Evolutionary conservation across 495 filamentous ascomycete genomes (phyloP).

Genomic region (Aspergillus mulundensis): DNA sequence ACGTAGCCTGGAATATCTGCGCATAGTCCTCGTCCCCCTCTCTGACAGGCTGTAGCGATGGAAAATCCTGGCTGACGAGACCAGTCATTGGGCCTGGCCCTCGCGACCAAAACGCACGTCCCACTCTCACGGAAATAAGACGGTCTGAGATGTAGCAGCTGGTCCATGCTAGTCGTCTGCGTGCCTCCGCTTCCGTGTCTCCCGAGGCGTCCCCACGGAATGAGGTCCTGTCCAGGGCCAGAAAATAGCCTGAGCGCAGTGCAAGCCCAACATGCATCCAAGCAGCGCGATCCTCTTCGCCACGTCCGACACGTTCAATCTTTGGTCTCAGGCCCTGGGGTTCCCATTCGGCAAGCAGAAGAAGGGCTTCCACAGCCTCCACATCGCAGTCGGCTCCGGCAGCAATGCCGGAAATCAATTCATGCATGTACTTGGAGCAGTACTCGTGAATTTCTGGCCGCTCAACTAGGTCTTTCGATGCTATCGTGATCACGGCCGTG

Average conservation of each 20-base stretch:
- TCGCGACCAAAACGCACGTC: constrained; percentile 62
- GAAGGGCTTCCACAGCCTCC: constrained; percentile 60
- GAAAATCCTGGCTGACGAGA: constrained; percentile 57
- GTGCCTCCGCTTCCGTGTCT: constrained; percentile 48
- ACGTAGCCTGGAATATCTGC: constrained; percentile 57
- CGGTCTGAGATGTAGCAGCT: constrained; percentile 64
- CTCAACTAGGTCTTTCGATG: constrained; percentile 57
- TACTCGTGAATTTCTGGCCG: constrained; percentile 54
- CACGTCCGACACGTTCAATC: constrained; percentile 53
- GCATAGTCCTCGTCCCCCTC: constrained; percentile 58
- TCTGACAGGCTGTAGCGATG: constrained; percentile 49
- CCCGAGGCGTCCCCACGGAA: constrained; percentile 46
- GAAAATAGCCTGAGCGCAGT: constrained; percentile 59
- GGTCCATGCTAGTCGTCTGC: constrained; percentile 58
- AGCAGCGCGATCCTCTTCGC: constrained; percentile 61
- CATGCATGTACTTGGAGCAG: constrained; percentile 61
- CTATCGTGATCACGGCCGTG: constrained; percentile 59
- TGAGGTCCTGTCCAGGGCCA: constrained; percentile 55
- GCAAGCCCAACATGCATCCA: constrained; percentile 69
- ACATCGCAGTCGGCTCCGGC: constrained; percentile 58
- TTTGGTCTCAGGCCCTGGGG: constrained; percentile 52
- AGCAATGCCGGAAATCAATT: constrained; percentile 55
- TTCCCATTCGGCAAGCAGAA: constrained; percentile 62
- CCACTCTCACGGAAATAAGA: constrained; percentile 59
- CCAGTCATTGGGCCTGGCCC: constrained; percentile 61